Base-by-base conservation (phyloP, 345 rosid species). In the Populus simonii region DNA sequence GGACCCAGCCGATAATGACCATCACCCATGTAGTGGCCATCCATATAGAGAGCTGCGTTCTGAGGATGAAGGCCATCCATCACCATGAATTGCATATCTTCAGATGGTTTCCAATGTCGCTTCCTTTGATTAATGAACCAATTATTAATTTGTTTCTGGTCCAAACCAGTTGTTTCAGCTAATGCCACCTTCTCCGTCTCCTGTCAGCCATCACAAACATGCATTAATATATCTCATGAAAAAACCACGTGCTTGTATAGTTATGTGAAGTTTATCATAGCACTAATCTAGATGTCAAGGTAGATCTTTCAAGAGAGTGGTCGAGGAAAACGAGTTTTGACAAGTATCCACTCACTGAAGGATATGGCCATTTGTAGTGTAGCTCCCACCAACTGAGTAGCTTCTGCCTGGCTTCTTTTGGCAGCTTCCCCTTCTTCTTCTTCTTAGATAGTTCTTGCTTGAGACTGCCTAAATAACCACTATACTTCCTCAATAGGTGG, bases 61-160 rank as follows among this genome's bases (percentile, higher is more conserved):
- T 90, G 99, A 0, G 93, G 91, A 79, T 93, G 92, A 41, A 93
- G 88, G 66, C 98, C 99, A 81, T 96, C 98, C 98, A 96, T 96
- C 76, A 96, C 98, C 98, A 96, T 93, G 87, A 93, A 96, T 73
- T 96, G 99, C 96, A 93, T 93, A 79, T 96, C 99, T 82, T 96
- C 99, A 0, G 99, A 93, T n/a, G 99, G 97, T 85, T 93, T 96
- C 99, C 99, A 96, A 73, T 96, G 99, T 62, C 99, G 88, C 59
- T 96, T 96, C 88, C 99, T 88, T 81, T 96, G 99, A 81, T 96
- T 96, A 78, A 96, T 96, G 86, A 96, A 96, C 99, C 99, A 96
- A 74, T 96, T 96, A 75, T 96, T 96, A 72, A 96, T 96, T 79
- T 96, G 99, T 75, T 96, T 96, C 90, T 96, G 99, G 86, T 96